These are phyloP conservation scores for Dioszegia aurantiaca DNA, from an alignment of 768 basidiomycete species.

Conservation along the genomic window DNA sequence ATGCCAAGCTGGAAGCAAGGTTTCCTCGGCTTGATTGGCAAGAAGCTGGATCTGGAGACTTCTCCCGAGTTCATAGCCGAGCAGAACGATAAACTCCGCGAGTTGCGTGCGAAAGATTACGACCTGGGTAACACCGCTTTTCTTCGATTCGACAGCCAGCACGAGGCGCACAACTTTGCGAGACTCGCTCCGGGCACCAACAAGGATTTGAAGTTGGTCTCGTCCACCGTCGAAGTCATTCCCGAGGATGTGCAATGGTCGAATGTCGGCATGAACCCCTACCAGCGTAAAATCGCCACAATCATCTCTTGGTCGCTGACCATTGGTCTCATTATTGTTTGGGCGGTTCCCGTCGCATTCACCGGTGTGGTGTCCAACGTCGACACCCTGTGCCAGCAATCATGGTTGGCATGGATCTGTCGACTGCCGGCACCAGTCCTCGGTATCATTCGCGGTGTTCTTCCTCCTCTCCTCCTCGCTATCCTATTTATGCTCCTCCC, in stretches of 20 bases:
- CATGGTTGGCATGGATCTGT: slow-evolving; percentile 52
- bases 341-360: slow-evolving; percentile 51
- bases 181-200: slow-evolving; percentile 39
- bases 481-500: slow-evolving; percentile 53
- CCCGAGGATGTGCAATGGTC: slow-evolving; percentile 52
- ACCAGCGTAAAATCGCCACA: slow-evolving; percentile 41
- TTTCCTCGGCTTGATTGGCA: slow-evolving; percentile 47
- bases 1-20: slow-evolving; percentile 51
- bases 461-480: slow-evolving; percentile 51
- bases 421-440: slow-evolving; percentile 27
- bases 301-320: slow-evolving; percentile 49
- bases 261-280: slow-evolving; percentile 50
- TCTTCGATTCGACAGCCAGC: slow-evolving; percentile 48
- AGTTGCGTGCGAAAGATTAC: slow-evolving; percentile 32
- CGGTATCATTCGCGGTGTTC: slow-evolving; percentile 52
- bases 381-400: slow-evolving; percentile 40
- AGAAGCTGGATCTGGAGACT: slow-evolving; percentile 47
- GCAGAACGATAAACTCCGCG: slow-evolving; percentile 41
- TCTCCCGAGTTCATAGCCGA: slow-evolving; percentile 48
- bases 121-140: slow-evolving; percentile 48
- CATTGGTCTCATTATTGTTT: slow-evolving; percentile 51
- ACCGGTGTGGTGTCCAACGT: slow-evolving; percentile 52
- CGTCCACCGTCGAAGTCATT: slow-evolving; percentile 48
- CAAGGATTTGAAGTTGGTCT: slow-evolving; percentile 32
- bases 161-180: slow-evolving; percentile 51